phyloP scores from a whole-genome alignment of 139 green algal species.

The Haematococcus lacustris region DNA sequence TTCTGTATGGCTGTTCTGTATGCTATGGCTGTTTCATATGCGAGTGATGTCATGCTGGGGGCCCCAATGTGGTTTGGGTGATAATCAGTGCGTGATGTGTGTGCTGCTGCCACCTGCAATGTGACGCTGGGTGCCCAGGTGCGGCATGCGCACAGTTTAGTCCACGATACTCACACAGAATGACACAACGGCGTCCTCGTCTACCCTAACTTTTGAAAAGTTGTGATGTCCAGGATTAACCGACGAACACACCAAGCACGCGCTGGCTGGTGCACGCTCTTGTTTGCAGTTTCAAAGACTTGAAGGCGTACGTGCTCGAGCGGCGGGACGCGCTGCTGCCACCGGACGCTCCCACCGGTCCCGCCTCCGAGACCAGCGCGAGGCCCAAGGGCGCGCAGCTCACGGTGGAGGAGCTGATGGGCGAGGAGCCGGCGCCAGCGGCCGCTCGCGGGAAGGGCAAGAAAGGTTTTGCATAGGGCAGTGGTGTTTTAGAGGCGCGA shows the following conservation, averaged over 20 bases:
- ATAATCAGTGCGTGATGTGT: no score
- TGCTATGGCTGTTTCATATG: no score
- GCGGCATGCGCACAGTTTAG: neutral
- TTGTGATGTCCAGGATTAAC: neutral
- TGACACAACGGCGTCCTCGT: neutral
- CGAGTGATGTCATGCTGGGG: no score
- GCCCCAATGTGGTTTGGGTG: no score
- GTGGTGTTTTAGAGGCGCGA: no score
- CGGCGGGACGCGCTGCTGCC: constrained; percentile 39
- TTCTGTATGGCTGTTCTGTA: no score
- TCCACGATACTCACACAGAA: neutral
- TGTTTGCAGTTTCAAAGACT: constrained; percentile 61
- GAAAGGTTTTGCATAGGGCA: constrained; percentile 13
- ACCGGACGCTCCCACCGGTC: neutral
- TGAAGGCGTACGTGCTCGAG: constrained; percentile 76
- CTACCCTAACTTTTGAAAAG: neutral
- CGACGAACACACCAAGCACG: neutral
- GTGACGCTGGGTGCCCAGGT: neutral
- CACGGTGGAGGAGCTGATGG: constrained; percentile 5
- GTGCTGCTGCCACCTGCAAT: neutral
- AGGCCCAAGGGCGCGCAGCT: neutral
- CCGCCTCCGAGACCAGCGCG: neutral
- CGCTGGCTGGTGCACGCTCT: neutral
- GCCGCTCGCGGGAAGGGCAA: neutral
- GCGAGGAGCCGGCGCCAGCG: constrained; percentile 4